These are phyloP conservation scores for Fraxinus sp. DNA, from an alignment of 305 asterid species.

Conservation along the genomic window DNA sequence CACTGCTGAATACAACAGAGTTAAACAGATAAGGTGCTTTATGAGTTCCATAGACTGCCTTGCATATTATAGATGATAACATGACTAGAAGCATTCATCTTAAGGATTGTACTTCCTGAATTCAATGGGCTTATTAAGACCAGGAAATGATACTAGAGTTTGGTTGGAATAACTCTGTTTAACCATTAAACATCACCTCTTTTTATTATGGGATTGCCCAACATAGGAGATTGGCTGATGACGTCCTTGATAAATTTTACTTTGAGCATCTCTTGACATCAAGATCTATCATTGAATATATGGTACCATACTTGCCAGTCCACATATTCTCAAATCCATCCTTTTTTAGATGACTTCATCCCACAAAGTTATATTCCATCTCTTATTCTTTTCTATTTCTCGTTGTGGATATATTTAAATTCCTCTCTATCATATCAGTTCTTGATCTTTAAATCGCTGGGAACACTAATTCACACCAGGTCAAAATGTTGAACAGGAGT, in stretches of 20 bases:
- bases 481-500: not conserved
- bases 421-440: not conserved
- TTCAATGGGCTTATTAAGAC: slow-evolving; percentile 13
- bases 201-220: slow-evolving; percentile 14
- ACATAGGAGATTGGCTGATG: not conserved
- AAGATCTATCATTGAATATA: not conserved
- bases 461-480: not conserved
- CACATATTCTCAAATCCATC: not conserved
- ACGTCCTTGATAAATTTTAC: not conserved
- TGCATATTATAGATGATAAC: slow-evolving; percentile 2
- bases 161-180: not conserved
- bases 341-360: not conserved
- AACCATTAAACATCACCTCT: not conserved
- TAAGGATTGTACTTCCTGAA: not conserved
- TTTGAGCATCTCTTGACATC: slow-evolving; percentile 10
- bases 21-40: slow-evolving; percentile 66
- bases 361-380: not conserved
- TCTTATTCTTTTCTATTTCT: not conserved
- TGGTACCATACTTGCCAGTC: not conserved
- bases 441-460: not conserved
- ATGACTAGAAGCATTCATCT: not conserved
- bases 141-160: slow-evolving; percentile 12
- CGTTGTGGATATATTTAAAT: not conserved
- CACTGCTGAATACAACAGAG: slow-evolving; percentile 64
- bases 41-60: not conserved